phyloP scores from a whole-genome alignment of 208 protist species.

The Wallacemonas sp. region DNA sequence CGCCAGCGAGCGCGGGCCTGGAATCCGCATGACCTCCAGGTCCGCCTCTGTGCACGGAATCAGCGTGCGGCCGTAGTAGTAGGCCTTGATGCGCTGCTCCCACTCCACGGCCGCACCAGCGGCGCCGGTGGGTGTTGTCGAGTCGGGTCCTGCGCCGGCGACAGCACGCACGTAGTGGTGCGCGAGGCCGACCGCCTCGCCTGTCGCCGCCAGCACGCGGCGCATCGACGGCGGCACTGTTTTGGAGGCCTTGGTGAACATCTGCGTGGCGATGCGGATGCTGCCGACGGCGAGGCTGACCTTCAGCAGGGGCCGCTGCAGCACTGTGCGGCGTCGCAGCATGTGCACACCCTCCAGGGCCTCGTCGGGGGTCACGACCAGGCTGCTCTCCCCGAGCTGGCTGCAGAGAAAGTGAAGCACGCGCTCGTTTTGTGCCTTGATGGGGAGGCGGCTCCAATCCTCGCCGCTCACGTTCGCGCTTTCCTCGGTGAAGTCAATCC shows the following conservation, averaged over 20 bases:
- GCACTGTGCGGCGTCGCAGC: conserved; percentile 37
- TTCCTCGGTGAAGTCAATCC: conserved; percentile 52
- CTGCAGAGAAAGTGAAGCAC: conserved; percentile 57
- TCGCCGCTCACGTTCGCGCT: conserved; percentile 19
- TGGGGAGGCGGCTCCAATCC: conserved; percentile 20
- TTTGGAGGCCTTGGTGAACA: conserved; percentile 65
- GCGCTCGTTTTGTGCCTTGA: conserved; percentile 67
- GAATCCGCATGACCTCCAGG: conserved; percentile 57
- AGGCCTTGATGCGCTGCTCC: conserved; percentile 53
- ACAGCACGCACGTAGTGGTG: conserved; percentile 23
- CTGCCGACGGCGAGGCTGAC: conserved; percentile 67
- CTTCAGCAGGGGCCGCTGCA: conserved; percentile 42
- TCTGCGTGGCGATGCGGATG: conserved; percentile 70
- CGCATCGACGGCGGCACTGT: conserved; percentile 63
- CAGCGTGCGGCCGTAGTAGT: conserved; percentile 79
- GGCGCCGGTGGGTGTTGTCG: no score
- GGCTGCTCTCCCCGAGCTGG: conserved; percentile 36
- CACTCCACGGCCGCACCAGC: conserved; percentile 13
- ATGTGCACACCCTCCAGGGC: conserved; percentile 32
- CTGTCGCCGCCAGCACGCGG: conserved; percentile 37
- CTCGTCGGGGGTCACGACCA: conserved; percentile 44
- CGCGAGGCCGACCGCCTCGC: conserved; percentile 40
- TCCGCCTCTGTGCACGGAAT: conserved; percentile 84
- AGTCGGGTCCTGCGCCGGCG: neutral
- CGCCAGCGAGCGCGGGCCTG: conserved; percentile 51